A percentile compares a stretch with the other conserved stretches of the same genome.
Conservation (phyloP, 2,329 filamentous ascomycete genomes). For the Fusarium pseudograminearum region DNA sequence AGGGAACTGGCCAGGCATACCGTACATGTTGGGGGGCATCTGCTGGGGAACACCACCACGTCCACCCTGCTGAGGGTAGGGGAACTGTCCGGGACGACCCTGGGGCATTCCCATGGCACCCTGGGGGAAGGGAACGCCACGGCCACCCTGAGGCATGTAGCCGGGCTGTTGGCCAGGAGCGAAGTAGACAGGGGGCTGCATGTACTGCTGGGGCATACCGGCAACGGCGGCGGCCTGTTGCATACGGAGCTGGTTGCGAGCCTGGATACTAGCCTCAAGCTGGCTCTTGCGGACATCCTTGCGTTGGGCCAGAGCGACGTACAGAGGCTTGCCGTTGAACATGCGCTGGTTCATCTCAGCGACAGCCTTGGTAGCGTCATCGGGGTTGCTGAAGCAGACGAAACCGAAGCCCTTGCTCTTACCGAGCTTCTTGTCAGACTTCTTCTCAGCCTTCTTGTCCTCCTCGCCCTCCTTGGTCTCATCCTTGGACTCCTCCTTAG, state of each 20-base stretch:
- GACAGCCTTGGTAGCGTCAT: conserved; percentile 98
- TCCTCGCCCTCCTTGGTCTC: conserved; percentile 58
- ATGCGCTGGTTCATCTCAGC: conserved; percentile 99
- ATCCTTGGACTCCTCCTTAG: conserved; percentile 64
- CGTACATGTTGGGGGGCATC: conserved; percentile 88
- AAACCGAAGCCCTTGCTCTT: conserved; percentile 99
- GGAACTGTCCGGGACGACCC: conserved; percentile 88
- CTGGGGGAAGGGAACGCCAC: conserved; percentile 76
- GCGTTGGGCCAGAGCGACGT: conserved; percentile 97
- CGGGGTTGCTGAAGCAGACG: conserved; percentile 99
- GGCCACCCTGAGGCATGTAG: conserved; percentile 73
- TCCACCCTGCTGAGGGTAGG: conserved; percentile 88
- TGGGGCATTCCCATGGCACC: conserved; percentile 76
- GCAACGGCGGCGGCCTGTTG: conserved; percentile 94
- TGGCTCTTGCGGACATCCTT: conserved; percentile 99
- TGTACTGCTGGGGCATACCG: conserved; percentile 88
- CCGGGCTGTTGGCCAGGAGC: conserved; percentile 82
- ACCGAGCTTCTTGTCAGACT: conserved; percentile 76
- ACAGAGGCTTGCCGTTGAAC: conserved; percentile 95
- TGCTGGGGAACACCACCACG: conserved; percentile 89
- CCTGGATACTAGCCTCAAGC: conserved; percentile 98
- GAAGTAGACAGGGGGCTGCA: conserved; percentile 94
- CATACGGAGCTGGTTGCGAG: conserved; percentile 97
- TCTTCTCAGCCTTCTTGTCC: conserved; percentile 71
- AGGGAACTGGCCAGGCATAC: conserved; percentile 82